A percentile compares a stretch with the other conserved stretches of the same genome.
phyloP scores from a whole-genome alignment of 306 rosid genomes.

The Cucumis hystrix region DNA sequence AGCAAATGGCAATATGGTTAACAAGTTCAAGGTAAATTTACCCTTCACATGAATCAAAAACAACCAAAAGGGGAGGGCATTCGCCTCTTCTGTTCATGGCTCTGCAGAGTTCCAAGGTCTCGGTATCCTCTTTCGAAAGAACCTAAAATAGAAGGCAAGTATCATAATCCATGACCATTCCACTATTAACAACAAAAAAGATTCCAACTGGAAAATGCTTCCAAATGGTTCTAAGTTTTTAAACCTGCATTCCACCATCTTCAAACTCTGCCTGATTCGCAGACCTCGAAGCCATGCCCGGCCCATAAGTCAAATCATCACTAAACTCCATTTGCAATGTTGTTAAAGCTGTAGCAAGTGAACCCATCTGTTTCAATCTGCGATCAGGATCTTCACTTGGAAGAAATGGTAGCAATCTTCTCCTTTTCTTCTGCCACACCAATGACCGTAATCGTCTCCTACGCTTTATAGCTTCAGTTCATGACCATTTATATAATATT shows the following conservation, averaged over 20 bases:
- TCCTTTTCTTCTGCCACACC: constrained; percentile 54
- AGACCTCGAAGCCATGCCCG: constrained; percentile 53
- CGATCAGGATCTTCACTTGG: constrained; percentile 46
- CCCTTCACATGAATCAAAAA: constrained; percentile 78
- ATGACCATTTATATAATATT: constrained; percentile 13
- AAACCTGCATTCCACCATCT: constrained; percentile 84
- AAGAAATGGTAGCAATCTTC: constrained; percentile 52
- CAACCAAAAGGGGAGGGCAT: constrained; percentile 60
- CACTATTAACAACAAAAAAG: background rate
- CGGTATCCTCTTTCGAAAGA: constrained; percentile 57
- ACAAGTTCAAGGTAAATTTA: constrained; percentile 21
- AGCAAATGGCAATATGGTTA: background rate
- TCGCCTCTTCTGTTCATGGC: constrained; percentile 46
- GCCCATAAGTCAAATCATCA: constrained; percentile 49
- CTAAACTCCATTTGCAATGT: constrained; percentile 49
- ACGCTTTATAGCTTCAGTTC: constrained; percentile 53
- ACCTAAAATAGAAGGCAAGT: constrained; percentile 17
- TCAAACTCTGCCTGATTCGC: constrained; percentile 49
- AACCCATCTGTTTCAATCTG: constrained; percentile 71
- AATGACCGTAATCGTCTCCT: constrained; percentile 41
- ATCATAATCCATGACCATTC: constrained; percentile 4
- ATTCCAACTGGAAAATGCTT: background rate
- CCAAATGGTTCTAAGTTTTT: background rate
- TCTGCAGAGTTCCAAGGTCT: constrained; percentile 56
- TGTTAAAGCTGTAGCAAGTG: constrained; percentile 65